A percentile compares a stretch with the other conserved stretches of the same genome.
These are phyloP conservation scores for Diaporthe sp. DNA, from an alignment of 2,329 filamentous ascomycete genomes.

Conservation along the genomic window DNA sequence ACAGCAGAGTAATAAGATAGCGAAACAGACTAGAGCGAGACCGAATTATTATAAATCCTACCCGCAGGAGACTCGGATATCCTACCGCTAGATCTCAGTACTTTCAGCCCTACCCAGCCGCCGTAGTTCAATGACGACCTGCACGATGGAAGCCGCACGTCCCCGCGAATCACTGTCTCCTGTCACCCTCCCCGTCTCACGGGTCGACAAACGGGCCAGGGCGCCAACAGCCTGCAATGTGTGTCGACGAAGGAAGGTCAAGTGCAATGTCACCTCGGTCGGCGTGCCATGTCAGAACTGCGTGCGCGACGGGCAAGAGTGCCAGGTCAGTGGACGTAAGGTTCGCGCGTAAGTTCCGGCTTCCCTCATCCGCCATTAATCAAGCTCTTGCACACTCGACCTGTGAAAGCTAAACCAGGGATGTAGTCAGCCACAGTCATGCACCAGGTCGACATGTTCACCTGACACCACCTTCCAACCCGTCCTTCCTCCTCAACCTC, in stretches of 20 bases:
- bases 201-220: slow-evolving; percentile 4
- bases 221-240: background rate
- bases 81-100: background rate
- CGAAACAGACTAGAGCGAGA: background rate
- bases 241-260: background rate
- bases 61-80: background rate
- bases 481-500: background rate
- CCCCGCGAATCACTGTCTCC: background rate
- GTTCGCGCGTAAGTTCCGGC: background rate
- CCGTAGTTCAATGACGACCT: background rate
- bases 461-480: background rate
- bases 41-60: background rate
- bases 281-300: background rate
- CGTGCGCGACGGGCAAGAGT: background rate
- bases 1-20: background rate
- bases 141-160: background rate
- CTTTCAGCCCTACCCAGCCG: background rate
- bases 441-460: background rate
- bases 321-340: background rate
- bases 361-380: background rate
- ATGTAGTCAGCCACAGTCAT: background rate
- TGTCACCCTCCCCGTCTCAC: background rate
- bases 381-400: background rate
- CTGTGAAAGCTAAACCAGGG: background rate
- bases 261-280: background rate